Evolutionary conservation across 345 rosid species (phyloP).

Genomic region (Eucalyptus sp.): DNA sequence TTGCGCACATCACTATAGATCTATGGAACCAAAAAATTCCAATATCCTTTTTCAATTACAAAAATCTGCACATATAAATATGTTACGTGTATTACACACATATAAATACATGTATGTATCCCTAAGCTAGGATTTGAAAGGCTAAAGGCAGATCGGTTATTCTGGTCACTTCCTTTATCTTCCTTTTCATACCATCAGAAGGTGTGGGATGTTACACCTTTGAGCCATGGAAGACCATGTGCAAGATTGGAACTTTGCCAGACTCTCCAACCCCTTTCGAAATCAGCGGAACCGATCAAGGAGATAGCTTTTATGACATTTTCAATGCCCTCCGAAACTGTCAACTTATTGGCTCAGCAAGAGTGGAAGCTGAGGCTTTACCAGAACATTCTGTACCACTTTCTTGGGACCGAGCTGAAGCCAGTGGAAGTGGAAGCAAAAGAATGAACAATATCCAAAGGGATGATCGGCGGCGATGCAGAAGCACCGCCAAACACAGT

Average conservation of each 20-base stretch:
- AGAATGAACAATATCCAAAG: neutral
- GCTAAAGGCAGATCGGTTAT: neutral
- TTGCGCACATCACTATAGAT: neutral
- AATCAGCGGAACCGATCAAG: neutral
- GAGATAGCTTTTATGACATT: neutral
- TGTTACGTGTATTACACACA: neutral
- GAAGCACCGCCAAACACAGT: neutral
- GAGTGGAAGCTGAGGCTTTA: neutral
- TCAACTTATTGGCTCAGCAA: neutral
- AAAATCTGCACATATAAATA: neutral
- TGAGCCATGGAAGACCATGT: neutral
- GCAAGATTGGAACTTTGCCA: neutral
- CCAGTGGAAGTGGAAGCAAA: neutral
- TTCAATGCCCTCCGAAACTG: neutral
- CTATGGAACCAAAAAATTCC: neutral
- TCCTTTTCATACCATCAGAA: neutral
- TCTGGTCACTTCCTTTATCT: neutral
- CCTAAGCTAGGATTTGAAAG: neutral
- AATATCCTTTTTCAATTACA: neutral
- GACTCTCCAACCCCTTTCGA: neutral
- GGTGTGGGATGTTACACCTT: neutral
- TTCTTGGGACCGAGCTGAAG: neutral
- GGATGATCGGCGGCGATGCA: neutral
- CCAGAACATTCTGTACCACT: neutral
- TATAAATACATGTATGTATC: neutral